These are phyloP conservation scores for Pleurotus pulmonarius DNA, from an alignment of 768 basidiomycete species.

Conservation along the genomic window DNA sequence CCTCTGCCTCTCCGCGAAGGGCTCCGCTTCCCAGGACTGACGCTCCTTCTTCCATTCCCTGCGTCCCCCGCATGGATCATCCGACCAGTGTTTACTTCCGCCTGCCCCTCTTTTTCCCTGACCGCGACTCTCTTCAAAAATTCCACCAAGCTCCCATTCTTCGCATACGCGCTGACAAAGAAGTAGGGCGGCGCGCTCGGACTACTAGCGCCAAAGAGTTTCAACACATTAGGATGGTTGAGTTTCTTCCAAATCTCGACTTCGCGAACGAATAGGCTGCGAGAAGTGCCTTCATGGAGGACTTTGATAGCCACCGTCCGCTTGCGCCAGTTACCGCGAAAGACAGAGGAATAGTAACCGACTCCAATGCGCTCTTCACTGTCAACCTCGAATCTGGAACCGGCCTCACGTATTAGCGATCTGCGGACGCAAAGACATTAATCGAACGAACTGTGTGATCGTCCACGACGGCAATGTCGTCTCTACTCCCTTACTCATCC, in stretches of 20 bases:
- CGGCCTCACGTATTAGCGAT: neutral
- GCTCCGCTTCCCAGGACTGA: conserved; percentile 5
- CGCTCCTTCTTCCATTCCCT: conserved; percentile 6
- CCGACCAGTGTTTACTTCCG: conserved; percentile 9
- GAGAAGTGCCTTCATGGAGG: conserved; percentile 56
- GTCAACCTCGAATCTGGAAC: conserved; percentile 66
- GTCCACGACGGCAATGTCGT: conserved; percentile 66
- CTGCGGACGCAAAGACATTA: neutral
- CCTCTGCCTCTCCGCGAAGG: neutral
- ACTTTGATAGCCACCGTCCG: conserved; percentile 72
- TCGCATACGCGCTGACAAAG: conserved; percentile 71
- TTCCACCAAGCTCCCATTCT: conserved; percentile 58
- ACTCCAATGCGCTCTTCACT: conserved; percentile 64
- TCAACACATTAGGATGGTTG: conserved; percentile 65
- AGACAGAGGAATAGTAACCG: conserved; percentile 78
- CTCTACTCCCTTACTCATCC: conserved; percentile 44
- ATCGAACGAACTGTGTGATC: conserved; percentile 51
- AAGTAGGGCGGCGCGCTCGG: conserved; percentile 72
- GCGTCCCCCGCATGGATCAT: conserved; percentile 9
- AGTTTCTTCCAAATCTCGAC: conserved; percentile 71
- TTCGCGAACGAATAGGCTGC: conserved; percentile 64
- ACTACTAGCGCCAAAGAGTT: conserved; percentile 76
- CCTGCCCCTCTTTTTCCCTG: conserved; percentile 15
- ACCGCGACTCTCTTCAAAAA: conserved; percentile 44
- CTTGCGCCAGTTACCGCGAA: conserved; percentile 69